Percentiles rank a stretch among this genome's conserved stretches.
phyloP scores from a whole-genome alignment of 192 early-diverging fungal genomes.

The Coemansia sp. region DNA sequence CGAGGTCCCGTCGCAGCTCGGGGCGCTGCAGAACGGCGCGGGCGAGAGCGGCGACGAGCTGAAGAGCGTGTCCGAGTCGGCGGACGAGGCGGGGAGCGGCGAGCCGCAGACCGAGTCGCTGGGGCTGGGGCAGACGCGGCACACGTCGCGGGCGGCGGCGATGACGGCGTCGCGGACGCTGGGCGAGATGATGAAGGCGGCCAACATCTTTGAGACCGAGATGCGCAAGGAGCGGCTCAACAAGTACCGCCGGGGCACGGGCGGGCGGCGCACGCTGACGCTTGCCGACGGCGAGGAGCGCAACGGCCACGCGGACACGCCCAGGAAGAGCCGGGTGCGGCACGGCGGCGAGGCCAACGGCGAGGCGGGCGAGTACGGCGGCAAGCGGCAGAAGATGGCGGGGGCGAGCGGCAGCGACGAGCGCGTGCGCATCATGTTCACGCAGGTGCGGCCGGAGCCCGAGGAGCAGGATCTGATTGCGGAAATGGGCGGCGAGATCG shows the following conservation, averaged over 20 bases:
- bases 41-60: slow-evolving; percentile 26
- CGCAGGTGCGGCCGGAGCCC: slow-evolving; percentile 33
- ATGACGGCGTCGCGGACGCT: slow-evolving; percentile 49
- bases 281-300: slow-evolving; percentile 31
- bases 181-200: slow-evolving; percentile 54
- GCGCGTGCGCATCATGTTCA: slow-evolving; percentile 50
- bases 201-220: slow-evolving; percentile 56
- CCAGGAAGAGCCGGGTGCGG: not conserved
- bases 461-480: slow-evolving; percentile 46
- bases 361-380: not conserved
- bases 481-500: slow-evolving; percentile 56
- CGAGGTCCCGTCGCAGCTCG: not conserved
- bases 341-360: not conserved
- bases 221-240: slow-evolving; percentile 53
- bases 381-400: slow-evolving; percentile 4
- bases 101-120: not conserved
- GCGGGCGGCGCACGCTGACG: slow-evolving; percentile 25
- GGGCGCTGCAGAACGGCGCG: slow-evolving; percentile 2
- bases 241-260: slow-evolving; percentile 30
- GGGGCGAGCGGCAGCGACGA: not conserved
- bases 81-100: slow-evolving; percentile 5
- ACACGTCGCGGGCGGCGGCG: slow-evolving; percentile 52
- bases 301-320: not conserved
- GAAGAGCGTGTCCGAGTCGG: slow-evolving; percentile 27
- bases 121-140: slow-evolving; percentile 30